Conservation (phyloP, 2,329 filamentous ascomycete genomes). For the Zymoseptoria tritici region DNA sequence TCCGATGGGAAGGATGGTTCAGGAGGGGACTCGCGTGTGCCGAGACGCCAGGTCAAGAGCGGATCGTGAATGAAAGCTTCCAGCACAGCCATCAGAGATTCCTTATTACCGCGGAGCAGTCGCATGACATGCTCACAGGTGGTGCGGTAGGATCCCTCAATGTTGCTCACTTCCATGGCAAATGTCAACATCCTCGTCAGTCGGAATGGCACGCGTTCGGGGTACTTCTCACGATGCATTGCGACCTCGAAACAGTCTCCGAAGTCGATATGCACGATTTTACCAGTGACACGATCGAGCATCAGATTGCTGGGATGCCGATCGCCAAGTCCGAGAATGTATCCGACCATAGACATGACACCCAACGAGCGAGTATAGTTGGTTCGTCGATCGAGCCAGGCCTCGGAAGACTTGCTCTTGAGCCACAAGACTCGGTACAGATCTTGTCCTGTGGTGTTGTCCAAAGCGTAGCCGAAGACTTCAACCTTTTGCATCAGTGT, state of each 20-base stretch:
- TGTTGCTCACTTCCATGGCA: slow-evolving; percentile 99
- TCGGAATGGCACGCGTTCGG: slow-evolving; percentile 93
- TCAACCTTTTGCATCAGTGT: slow-evolving; percentile 99
- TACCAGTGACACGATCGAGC: slow-evolving; percentile 91
- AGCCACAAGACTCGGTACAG: slow-evolving; percentile 96
- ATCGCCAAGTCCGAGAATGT: slow-evolving; percentile 93
- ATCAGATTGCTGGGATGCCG: slow-evolving; percentile 96
- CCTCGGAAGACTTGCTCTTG: slow-evolving; percentile 96
- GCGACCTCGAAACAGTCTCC: slow-evolving; percentile 99
- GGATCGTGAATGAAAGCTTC: slow-evolving; percentile 99
- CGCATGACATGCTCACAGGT: slow-evolving; percentile 99
- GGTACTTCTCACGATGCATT: slow-evolving; percentile 99
- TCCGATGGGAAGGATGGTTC: slow-evolving; percentile 54
- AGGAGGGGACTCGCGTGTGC: slow-evolving; percentile 53
- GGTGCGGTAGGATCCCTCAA: slow-evolving; percentile 95
- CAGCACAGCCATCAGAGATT: slow-evolving; percentile 94
- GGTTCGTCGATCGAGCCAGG: slow-evolving; percentile 95
- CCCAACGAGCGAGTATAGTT: slow-evolving; percentile 96
- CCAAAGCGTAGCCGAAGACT: slow-evolving; percentile 96
- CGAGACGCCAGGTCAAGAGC: slow-evolving; percentile 92
- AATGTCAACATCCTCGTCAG: slow-evolving; percentile 98
- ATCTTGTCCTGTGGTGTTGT: slow-evolving; percentile 98
- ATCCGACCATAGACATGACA: slow-evolving; percentile 99
- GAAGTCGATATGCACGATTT: slow-evolving; percentile 98
- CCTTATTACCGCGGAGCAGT: slow-evolving; percentile 91